Evolutionary conservation across 306 rosid species (phyloP), one percentile per base, ranked within the genome.

Genomic region (Malus asiatica): DNA sequence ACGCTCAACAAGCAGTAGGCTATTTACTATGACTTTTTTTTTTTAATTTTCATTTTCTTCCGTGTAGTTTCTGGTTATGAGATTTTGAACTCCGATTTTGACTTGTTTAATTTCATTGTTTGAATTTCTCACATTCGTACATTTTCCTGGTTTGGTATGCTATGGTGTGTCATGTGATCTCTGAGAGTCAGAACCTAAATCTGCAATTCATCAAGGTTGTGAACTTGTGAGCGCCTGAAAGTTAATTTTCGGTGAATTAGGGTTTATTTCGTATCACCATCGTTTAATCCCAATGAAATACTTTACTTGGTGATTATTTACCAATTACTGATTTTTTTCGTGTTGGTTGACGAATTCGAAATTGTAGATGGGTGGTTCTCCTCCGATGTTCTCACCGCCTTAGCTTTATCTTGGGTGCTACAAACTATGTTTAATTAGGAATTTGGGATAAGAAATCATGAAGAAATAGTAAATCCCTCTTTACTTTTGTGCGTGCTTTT

Each of bases 1-100:
- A 19, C 40, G 40, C 19, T 15, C 22, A 59, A 45, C 25, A 45
- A 77, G 63, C 61, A 11, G 80, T 77, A 69, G 60, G 75, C 75
- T 3, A 15, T 51, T 70, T 48, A 4, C 55, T 23, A 22, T 58
- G 63, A 22, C 0, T 38, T 55, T 42, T 8, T 61, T 5, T 23
- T 25, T 27, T 15, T 4, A 55, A 8, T 32, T 59, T 69, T 63
- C 57, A 23, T 57, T 15, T 13, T 64, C 29, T 68, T 32, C 23
- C 53, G 48, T 57, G 15, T 22, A 19, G 14, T 38, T 77, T 51
- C 14, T 3, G 20, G 42, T 4, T 11, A 8, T 44, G 5, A 32
- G 45, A 64, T 18, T 18, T 30, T 32, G n/a, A 44, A 22, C 19
- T 77, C 32, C 53, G 11, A 16, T 77, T 69, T 22, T 27, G n/a